Evolutionary conservation across 164 flowering plant genomes (phyloP), one percentile per base, ranked within the genome.

Genomic region (Magnolia changhungtana): DNA sequence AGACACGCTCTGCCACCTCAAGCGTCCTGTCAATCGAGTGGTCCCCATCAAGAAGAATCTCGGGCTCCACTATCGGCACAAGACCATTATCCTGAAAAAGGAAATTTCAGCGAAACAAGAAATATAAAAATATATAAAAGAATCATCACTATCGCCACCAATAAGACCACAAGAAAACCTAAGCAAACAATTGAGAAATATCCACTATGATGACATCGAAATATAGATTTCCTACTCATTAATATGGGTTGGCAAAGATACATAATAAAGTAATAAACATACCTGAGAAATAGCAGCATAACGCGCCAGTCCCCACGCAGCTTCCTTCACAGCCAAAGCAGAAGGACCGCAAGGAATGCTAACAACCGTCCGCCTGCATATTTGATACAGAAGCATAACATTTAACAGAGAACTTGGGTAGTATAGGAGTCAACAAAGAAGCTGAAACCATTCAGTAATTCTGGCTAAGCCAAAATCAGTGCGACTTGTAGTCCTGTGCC

Each of bases 221-320:
- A 37, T 37, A 37, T 37, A 5, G 45, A 37, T 37, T 37, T 37
- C 45, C 45, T 3, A 37, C 45, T 37, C 45, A 37, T 37, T 37
- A 5, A 37, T 37, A 37, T 37, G 45, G 45, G 45, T 37, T 37
- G 7, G 45, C 45, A 37, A 37, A 37, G 4, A 37, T 37, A 5
- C 45, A 37, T 37, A 37, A 37, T 0, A 37, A 37, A 3, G 45
- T 37, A 37, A 37, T n/a, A 14, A 78, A 9, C 10, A 50, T 79
- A 91, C 98, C 95, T 91, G 95, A 82, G 95, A 87, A 78, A 93
- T 93, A 64, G 98, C 92, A 85, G 98, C 98, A 89, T 93, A 91
- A 10, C 98, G 93, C 58, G 96, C 98, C 84, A 93, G 96, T 67
- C 98, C 98, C 98, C 98, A 93, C 21, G 98, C 98, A 79, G 96